These are phyloP conservation scores for Xanthoconium purpureum DNA, from an alignment of 768 basidiomycete genomes.

Conservation along the genomic window DNA sequence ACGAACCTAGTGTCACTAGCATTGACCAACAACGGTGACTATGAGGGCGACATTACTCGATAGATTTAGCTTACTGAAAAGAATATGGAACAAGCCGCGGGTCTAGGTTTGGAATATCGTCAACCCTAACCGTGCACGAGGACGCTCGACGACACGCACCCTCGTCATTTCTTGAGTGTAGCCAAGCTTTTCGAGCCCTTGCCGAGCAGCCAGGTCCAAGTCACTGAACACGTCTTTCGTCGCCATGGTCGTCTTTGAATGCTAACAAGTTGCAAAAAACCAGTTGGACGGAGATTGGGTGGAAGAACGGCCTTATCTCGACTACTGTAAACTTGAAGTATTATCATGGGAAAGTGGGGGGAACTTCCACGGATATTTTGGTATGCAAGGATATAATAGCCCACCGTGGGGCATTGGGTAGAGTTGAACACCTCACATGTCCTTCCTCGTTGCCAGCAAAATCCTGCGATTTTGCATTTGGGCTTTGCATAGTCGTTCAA, in stretches of 20 bases:
- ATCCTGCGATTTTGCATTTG: no score
- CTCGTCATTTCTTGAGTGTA: conserved; percentile 55
- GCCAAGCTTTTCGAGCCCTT: conserved; percentile 49
- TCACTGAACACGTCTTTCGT: conserved; percentile 9
- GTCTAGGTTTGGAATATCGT: conserved; percentile 30
- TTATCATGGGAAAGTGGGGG: neutral
- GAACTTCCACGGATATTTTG: neutral
- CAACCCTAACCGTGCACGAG: neutral
- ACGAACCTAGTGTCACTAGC: conserved; percentile 49
- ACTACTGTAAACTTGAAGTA: neutral
- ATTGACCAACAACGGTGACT: neutral
- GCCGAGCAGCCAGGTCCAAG: conserved; percentile 25
- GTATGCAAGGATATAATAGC: no score
- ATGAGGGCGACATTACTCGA: neutral
- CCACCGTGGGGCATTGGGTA: no score
- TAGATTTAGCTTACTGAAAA: conserved; percentile 45
- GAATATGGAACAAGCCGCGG: conserved; percentile 49
- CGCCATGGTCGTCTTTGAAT: conserved; percentile 9
- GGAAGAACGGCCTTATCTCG: neutral
- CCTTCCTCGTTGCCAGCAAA: no score
- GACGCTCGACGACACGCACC: conserved; percentile 26
- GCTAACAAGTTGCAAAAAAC: neutral
- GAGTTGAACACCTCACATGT: no score
- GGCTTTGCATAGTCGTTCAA: no score
- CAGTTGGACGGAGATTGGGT: neutral